Evolutionary conservation across 352 stramenopile genomes (phyloP), one percentile per base, ranked within the genome.

Genomic region (Pseudoperonospora humuli): DNA sequence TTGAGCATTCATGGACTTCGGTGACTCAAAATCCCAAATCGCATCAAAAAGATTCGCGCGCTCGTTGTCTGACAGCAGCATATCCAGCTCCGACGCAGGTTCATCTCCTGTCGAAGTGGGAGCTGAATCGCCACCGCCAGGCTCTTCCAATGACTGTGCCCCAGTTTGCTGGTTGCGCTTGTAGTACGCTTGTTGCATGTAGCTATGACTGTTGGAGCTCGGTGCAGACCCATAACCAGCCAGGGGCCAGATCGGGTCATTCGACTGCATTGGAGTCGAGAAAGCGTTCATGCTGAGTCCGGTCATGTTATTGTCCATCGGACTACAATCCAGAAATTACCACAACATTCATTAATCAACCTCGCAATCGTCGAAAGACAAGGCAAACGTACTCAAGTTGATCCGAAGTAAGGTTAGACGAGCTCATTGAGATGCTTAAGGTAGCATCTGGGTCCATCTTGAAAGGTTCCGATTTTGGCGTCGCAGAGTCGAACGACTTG

Each of bases 271-370:
- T 3, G 67, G 67, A 27, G 64, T 50, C 13, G 75, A 71, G 26
- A 83, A 77, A 14, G 84, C 71, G 10, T 86, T 74, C 20, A 84
- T 79, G 26, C 63, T 80, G 38, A 83, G 81, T 7, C 65, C 75
- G 31, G 82, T 70, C 64, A 84, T 82, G 20, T 89, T 74, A 5
- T 47, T 66, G 17, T 89, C 62, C 0, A 57, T 33, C 8, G 60
- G 33, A 52, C 61, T 79, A 34, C 38, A 11, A 5, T 15, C 25
- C 13, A 17, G 14, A 7, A n/a, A 37, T 24, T 6, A 34, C 29
- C 10, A 32, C 26, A 24, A 33, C 4, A n/a, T 32, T 44, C 4
- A n/a, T 32, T 44, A 39, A 28, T 38, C 7, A 46, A 29, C 17
- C 19, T 24, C 47, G 11, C 39, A 32, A 2, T 26, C 19, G 19